Conservation (phyloP, 2,329 filamentous ascomycete genomes). For the Aspergillus novoparasiticus region DNA sequence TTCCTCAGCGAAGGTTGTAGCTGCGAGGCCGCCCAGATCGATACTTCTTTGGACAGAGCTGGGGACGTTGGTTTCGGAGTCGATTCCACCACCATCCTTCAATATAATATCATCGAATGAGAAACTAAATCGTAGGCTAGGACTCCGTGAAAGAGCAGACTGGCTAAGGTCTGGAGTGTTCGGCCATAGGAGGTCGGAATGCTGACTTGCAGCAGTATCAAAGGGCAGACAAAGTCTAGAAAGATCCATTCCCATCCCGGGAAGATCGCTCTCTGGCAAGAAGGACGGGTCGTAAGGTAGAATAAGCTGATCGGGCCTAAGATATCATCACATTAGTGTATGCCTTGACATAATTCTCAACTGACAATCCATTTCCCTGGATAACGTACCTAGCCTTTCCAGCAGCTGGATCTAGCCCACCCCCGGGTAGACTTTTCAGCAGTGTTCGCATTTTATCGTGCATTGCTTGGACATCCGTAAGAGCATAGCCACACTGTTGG, state of each 20-base stretch:
- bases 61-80: slow-evolving; percentile 45
- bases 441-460: slow-evolving; percentile 73
- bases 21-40: slow-evolving; percentile 29
- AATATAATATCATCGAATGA: slow-evolving; percentile 49
- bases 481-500: slow-evolving; percentile 84
- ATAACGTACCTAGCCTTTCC: slow-evolving; percentile 66
- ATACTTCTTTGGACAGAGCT: slow-evolving; percentile 37
- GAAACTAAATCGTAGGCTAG: slow-evolving; percentile 48
- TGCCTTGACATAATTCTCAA: neutral
- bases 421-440: slow-evolving; percentile 59
- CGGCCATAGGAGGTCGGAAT: slow-evolving; percentile 35
- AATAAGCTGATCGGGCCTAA: slow-evolving; percentile 73
- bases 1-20: slow-evolving; percentile 41
- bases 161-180: slow-evolving; percentile 37
- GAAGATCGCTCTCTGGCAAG: slow-evolving; percentile 65
- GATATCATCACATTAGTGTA: neutral
- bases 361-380: neutral
- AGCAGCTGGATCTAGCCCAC: slow-evolving; percentile 69
- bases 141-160: slow-evolving; percentile 28
- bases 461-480: slow-evolving; percentile 75
- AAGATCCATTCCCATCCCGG: slow-evolving; percentile 60
- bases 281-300: slow-evolving; percentile 84
- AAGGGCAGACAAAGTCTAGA: slow-evolving; percentile 44
- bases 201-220: slow-evolving; percentile 34
- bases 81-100: slow-evolving; percentile 41